Base-by-base conservation (phyloP, 164 flowering plant species). In the Magnolia kwangsiensis region DNA sequence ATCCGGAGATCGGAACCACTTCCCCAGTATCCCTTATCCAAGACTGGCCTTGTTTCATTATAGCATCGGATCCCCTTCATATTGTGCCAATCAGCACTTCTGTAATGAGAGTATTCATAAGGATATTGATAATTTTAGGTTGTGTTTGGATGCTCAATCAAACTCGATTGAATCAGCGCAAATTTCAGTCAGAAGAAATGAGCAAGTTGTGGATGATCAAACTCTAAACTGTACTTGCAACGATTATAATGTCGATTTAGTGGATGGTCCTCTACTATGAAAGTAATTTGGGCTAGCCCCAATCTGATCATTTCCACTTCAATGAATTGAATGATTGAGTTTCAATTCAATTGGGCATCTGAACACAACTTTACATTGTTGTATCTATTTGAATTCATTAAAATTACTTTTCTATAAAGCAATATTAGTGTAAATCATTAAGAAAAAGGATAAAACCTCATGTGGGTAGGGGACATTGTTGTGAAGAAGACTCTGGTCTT, bases 11-110 rank as follows among this genome's bases (percentile, higher is more conserved):
- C 88, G 0, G 98, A 91, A 6, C 99, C 99, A 45, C 82, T 90
- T 64, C 97, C 98, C 95, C 95, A 90, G 76, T 83, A 81, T 6
- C 83, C 80, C 83, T 79, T 90, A 74, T 85, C 84, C 84, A 69
- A 76, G 4, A 91, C 84, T 2, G 99, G 99, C 77, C 67, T 88
- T 20, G 97, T 96, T 67, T 96, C 98, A 66, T 91, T 92, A 86
- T 79, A 91, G 88, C 99, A 96, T 72, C 87, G 84, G 0, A 80
- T 87, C 16, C 99, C 99, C 16, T 89, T 81, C 75, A 76, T 81
- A 13, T 84, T 81, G 76, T 79, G 77, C 99, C 99, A 96, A 74
- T 96, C 99, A 6, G 75, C 80, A 51, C 93, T 92, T 74, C 99
- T 96, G 91, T 11, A 77, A 51, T 24, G 64, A 50, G 18, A 31